phyloP scores from a whole-genome alignment of 1,284 basidiomycete genomes.

The Fomitopsis pinicola region DNA sequence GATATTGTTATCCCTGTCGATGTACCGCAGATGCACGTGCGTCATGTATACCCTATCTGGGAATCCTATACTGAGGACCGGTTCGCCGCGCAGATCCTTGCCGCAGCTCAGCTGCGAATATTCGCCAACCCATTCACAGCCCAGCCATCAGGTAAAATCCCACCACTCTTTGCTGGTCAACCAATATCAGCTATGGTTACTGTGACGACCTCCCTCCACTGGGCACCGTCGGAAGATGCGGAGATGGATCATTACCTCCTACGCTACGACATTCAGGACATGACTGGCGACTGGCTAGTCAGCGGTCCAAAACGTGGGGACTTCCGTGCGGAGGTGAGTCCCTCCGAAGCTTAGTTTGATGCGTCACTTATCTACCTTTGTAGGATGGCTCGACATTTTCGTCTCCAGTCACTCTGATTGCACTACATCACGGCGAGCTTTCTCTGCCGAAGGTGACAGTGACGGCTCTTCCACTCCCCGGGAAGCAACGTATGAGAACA shows the following conservation, averaged over 20 bases:
- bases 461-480: slow-evolving; percentile 48
- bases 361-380: slow-evolving; percentile 4
- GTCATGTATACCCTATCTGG: slow-evolving; percentile 20
- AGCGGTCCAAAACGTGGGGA: slow-evolving; percentile 78
- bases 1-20: slow-evolving; percentile 79
- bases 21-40: slow-evolving; percentile 73
- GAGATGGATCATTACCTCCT: slow-evolving; percentile 47
- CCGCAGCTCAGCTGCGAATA: slow-evolving; percentile 58
- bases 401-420: slow-evolving; percentile 67
- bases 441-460: slow-evolving; percentile 66
- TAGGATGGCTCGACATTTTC: slow-evolving; percentile 57
- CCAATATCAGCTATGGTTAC: slow-evolving; percentile 62
- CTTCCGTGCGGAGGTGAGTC: slow-evolving; percentile 59
- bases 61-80: neutral
- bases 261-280: slow-evolving; percentile 74
- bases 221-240: slow-evolving; percentile 50
- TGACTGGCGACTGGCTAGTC: slow-evolving; percentile 76
- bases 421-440: slow-evolving; percentile 74
- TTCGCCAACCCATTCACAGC: slow-evolving; percentile 30
- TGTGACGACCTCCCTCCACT: slow-evolving; percentile 70
- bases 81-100: slow-evolving; percentile 52
- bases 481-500: slow-evolving; percentile 51
- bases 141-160: slow-evolving; percentile 22
- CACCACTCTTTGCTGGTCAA: slow-evolving; percentile 72
- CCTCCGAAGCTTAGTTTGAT: neutral